Percentiles rank a stretch among this genome's conserved stretches.
These are phyloP conservation scores for Nakaseomyces delphensis DNA, from an alignment of 1,139 yeast species.

Conservation along the genomic window DNA sequence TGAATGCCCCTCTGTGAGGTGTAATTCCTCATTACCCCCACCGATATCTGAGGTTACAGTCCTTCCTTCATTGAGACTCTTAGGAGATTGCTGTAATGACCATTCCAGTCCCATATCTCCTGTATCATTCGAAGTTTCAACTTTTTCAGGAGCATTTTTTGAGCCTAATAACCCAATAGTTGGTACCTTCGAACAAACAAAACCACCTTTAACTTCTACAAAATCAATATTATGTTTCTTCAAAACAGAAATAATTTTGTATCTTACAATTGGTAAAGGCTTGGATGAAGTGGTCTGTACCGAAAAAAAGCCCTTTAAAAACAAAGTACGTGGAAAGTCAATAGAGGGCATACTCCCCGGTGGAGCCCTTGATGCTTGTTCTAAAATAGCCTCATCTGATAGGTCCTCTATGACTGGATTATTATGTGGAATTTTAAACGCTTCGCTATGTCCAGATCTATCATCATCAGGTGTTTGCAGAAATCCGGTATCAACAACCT, in stretches of 20 bases:
- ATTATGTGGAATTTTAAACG: slow-evolving; percentile 4
- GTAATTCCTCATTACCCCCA: background rate
- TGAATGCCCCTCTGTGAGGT: slow-evolving; percentile 1
- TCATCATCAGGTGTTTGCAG: slow-evolving; percentile 64
- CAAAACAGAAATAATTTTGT: slow-evolving; percentile 70
- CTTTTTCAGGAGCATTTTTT: slow-evolving; percentile 5
- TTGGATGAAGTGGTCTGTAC: slow-evolving; percentile 93
- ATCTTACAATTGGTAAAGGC: slow-evolving; percentile 77
- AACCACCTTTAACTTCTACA: slow-evolving; percentile 89
- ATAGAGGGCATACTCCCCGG: slow-evolving; percentile 84
- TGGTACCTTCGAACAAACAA: slow-evolving; percentile 53
- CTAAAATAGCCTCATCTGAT: slow-evolving; percentile 54
- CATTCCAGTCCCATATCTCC: background rate
- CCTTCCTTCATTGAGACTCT: background rate
- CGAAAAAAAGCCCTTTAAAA: slow-evolving; percentile 85
- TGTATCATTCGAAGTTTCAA: background rate
- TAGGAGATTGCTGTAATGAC: slow-evolving; percentile 2
- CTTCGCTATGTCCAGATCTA: slow-evolving; percentile 36
- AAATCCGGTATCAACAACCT: slow-evolving; percentile 38
- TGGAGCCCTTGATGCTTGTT: slow-evolving; percentile 55
- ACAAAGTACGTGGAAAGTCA: slow-evolving; percentile 81
- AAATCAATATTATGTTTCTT: slow-evolving; percentile 67
- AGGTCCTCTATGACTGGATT: slow-evolving; percentile 28
- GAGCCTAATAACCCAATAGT: background rate
- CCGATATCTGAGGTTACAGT: background rate